These are phyloP conservation scores for Ilex paraguariensis DNA, from an alignment of 305 asterid genomes.

Conservation along the genomic window DNA sequence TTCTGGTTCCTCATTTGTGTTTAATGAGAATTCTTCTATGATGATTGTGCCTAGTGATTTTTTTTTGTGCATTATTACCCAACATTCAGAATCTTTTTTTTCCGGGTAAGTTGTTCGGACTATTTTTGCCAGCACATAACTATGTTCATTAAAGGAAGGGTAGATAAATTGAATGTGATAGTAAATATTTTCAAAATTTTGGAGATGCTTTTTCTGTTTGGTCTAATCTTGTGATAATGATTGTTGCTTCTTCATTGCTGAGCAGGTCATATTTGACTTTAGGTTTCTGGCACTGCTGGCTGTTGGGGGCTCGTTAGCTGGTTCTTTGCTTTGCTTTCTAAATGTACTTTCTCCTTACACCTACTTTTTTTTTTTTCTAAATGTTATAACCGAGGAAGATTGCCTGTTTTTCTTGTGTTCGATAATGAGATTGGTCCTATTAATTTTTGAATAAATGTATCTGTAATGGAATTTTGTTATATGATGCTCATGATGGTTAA, in stretches of 20 bases:
- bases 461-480: background rate
- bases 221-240: background rate
- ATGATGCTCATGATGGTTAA: background rate
- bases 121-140: no score
- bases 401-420: background rate
- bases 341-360: conserved; percentile 42
- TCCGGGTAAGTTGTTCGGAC: no score
- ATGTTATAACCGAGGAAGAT: background rate
- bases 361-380: conserved; percentile 4
- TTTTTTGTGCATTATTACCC: background rate
- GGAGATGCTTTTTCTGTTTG: background rate
- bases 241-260: conserved; percentile 4
- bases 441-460: background rate
- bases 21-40: background rate
- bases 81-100: background rate
- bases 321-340: conserved; percentile 84
- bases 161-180: background rate
- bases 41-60: background rate
- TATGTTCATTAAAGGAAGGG: background rate
- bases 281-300: conserved; percentile 87
- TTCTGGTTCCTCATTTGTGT: no score
- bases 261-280: conserved; percentile 72
- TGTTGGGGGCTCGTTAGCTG: conserved; percentile 78
- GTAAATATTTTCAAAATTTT: background rate
- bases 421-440: background rate